Evolutionary conservation across 805 yeast genomes (phyloP), one percentile per base, ranked within the genome.

Genomic region (Candida saitoana): DNA sequence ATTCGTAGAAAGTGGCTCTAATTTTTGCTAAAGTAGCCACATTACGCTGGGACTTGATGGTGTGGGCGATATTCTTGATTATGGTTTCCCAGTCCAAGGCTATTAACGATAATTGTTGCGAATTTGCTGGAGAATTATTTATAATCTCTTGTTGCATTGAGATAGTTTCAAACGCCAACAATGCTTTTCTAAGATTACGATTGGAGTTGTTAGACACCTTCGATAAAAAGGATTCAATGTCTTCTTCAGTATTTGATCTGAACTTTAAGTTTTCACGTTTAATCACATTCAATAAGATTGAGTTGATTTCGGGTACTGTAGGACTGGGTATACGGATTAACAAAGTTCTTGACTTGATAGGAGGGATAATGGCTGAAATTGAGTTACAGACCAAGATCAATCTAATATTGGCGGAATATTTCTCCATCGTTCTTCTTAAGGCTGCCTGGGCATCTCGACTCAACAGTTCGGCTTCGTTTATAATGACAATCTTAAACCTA

Each of bases 371-470:
- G 49, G 86, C 87, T 17, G 96, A 87, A 18, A 96, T 87, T 2
- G 96, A 79, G 57, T 88, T 91, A 51, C 96, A 87, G 16, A 93
- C 74, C 67, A 93, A 67, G 27, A 93, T 77, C 48, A 93, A 69
- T 46, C 99, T 77, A 51, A 93, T 80, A 56, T 88, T 90, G 18
- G 84, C 75, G 1, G 97, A 87, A 62, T 88, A 90, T 59, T 88
- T 90, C 59, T 90, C 97, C 96, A 90, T 90, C 1, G 96, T 90
- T 63, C 97, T 77, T 74, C 97, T 80, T 47, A 90, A 68, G 0
- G 97, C 97, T 3, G 96, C 95, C 59, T 90, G 97, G 0, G 97
- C 97, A 60, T 90, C 97, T 62, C 96, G 77, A 16, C 89, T 82
- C 47, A 90, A 70, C 5, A 87, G 78, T 49, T 90, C 96, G 0